Evolutionary conservation across 768 basidiomycete species (phyloP), one percentile per base, ranked within the genome.

Genomic region (Cubamyces sp.): DNA sequence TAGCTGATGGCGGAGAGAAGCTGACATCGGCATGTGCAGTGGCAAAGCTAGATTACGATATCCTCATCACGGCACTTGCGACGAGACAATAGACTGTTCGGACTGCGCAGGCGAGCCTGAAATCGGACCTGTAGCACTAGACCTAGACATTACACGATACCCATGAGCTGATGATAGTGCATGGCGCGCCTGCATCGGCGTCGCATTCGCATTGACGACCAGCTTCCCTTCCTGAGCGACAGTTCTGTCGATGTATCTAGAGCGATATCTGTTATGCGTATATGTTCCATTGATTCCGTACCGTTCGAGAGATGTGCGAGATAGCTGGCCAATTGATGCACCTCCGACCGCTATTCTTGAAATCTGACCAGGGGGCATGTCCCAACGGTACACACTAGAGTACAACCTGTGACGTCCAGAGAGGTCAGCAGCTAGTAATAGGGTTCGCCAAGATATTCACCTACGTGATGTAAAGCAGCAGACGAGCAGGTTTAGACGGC

Each of bases 21-120:
- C 6, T 60, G 34, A 47, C 28, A 16, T 5, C 37, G 53, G 41
- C 42, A 18, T 63, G 12, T 19, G 25, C 25, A 88, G 87, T 84
- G 57, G 87, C 87, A 56, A 87, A 87, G 76, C 77, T 84, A 48
- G 85, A 87, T 65, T 83, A 84, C 60, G 86, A 88, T 65, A 83
- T 84, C 26, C 75, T 88, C 39, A 73, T 88, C 19, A 78, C 84
- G 8, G 83, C 86, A 14, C 73, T 87, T 48, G 85, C 84, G 16
- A 76, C 77, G 11, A 74, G 81, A 53, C 68, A 69, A 45, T 59
- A 49, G 50, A 28, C 47, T 3, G 5, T 19, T 19, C 18, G 18
- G 26, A 41, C 53, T 3, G 28, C 42, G 49, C 34, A 51, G n/a
- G 26, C 49, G 49, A 53, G 39, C 43, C n/a, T 23, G n/a, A 34